phyloP scores from a whole-genome alignment of 202 grass and related monocot species.

The Carex arenaria region DNA sequence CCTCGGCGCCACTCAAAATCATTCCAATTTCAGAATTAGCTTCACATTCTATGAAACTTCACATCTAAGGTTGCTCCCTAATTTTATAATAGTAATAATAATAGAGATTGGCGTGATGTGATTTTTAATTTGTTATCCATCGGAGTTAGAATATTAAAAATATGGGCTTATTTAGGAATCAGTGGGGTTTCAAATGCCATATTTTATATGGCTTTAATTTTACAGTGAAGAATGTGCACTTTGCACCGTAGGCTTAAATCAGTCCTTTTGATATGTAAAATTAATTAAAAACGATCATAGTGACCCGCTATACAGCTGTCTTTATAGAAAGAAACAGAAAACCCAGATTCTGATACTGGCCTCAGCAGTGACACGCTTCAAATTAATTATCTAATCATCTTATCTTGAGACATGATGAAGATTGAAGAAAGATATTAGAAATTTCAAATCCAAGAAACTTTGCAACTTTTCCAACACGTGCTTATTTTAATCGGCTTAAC shows the following conservation, averaged over 20 bases:
- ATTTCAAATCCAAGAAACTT: not conserved
- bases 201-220: not conserved
- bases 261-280: not conserved
- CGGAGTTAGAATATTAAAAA: not conserved
- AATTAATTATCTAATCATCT: not conserved
- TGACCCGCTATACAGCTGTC: not conserved
- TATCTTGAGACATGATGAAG: not conserved
- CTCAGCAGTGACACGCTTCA: not conserved
- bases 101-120: not conserved
- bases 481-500: not conserved
- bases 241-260: not conserved
- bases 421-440: not conserved
- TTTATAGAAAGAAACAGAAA: not conserved
- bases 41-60: slow-evolving; percentile 2
- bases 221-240: not conserved
- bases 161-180: not conserved
- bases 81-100: not conserved
- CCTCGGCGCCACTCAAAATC: not conserved
- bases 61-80: slow-evolving; percentile 1
- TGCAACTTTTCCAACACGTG: not conserved
- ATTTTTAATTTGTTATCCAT: not conserved
- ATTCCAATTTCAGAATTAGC: slow-evolving; percentile 8
- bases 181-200: not conserved
- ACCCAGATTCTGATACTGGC: not conserved
- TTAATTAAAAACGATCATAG: not conserved